A percentile compares a stretch with the other conserved stretches of the same genome.
These are phyloP conservation scores for Daldinia bambusicola DNA, from an alignment of 495 filamentous ascomycete species.

Conservation along the genomic window DNA sequence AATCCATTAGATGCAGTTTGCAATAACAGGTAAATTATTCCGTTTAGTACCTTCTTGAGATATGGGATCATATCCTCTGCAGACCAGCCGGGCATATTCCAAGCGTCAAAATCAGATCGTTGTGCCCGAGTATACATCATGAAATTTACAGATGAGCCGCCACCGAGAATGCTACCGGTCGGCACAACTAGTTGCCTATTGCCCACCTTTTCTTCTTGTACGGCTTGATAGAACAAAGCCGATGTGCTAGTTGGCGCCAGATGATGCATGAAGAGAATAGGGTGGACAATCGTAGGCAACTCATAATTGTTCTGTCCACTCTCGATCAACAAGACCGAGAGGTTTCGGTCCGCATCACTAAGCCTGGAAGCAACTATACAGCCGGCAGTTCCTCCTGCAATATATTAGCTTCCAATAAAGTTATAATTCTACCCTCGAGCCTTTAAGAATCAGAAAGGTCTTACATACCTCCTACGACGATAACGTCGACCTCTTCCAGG, in stretches of 20 bases:
- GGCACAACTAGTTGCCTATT: constrained; percentile 6
- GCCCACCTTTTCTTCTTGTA: not conserved
- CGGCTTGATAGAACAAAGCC: not conserved
- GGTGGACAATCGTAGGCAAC: not conserved
- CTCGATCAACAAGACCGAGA: not conserved
- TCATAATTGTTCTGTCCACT: constrained; percentile 1
- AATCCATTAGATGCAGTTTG: not conserved
- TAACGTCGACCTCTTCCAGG: not conserved
- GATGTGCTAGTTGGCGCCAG: not conserved
- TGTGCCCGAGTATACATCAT: constrained; percentile 54
- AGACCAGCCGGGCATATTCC: constrained; percentile 61
- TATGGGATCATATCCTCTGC: constrained; percentile 60
- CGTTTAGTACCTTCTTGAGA: constrained; percentile 59
- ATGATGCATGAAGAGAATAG: not conserved
- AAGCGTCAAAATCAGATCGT: constrained; percentile 58
- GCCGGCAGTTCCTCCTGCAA: not conserved
- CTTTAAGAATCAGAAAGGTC: not conserved
- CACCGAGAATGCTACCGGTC: constrained; percentile 49
- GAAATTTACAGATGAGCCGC: constrained; percentile 66
- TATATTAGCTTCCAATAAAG: not conserved
- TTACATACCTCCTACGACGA: not conserved
- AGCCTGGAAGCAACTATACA: constrained; percentile 1
- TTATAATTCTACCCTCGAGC: not conserved
- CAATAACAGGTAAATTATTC: not conserved
- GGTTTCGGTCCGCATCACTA: not conserved